These are phyloP conservation scores for Suillus cothurnatus DNA, from an alignment of 768 basidiomycete genomes.

Conservation along the genomic window DNA sequence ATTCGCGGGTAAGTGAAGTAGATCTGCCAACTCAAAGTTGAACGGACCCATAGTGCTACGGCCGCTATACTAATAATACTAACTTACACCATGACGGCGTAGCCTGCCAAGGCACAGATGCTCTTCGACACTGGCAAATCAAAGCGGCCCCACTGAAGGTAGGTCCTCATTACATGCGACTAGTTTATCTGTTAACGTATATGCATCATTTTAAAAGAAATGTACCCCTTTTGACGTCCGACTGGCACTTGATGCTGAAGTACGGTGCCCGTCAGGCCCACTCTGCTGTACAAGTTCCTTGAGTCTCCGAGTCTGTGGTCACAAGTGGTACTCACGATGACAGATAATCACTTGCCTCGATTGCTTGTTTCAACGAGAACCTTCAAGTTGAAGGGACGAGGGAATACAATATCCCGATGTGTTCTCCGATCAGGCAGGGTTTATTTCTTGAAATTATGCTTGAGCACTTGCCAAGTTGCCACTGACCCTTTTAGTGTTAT, in stretches of 20 bases:
- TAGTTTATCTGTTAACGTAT: neutral
- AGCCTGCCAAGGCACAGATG: neutral
- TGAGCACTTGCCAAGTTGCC: neutral
- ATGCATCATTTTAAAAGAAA: no score
- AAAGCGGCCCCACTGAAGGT: neutral
- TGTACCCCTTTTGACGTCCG: neutral
- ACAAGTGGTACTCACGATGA: neutral
- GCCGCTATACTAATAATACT: no score
- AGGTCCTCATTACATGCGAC: neutral
- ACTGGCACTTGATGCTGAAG: neutral
- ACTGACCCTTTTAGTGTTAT: neutral
- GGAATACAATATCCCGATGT: conserved; percentile 6
- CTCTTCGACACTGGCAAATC: neutral
- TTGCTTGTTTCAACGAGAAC: neutral
- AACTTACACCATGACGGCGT: no score
- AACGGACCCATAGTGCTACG: no score
- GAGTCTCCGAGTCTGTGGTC: neutral
- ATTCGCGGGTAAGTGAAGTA: neutral
- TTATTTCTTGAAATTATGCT: neutral
- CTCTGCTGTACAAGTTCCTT: neutral
- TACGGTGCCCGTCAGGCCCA: neutral
- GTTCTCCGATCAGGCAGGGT: neutral
- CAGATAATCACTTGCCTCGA: neutral
- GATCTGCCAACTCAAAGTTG: no score
- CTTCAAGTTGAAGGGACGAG: neutral